Conservation (phyloP, 306 rosid genomes). For the Albizia julibrissin region DNA sequence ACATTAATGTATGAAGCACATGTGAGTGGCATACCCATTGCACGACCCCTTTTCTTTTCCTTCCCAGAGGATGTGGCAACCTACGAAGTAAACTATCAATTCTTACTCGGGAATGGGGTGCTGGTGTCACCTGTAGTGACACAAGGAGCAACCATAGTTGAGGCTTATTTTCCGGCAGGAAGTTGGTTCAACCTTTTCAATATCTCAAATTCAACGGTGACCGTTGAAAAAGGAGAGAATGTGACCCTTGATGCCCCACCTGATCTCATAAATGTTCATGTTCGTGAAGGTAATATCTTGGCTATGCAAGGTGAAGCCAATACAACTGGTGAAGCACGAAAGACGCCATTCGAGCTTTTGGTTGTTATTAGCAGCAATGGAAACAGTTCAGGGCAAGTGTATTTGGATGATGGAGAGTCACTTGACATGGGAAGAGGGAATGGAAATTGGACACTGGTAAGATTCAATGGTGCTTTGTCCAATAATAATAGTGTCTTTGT, state of each 20-base stretch:
- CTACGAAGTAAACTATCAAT: conserved; percentile 68
- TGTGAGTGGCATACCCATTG: conserved; percentile 75
- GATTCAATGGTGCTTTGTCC: conserved; percentile 39
- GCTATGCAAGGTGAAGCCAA: conserved; percentile 73
- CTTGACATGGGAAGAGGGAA: conserved; percentile 56
- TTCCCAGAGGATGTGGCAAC: conserved; percentile 79
- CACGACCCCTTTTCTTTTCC: conserved; percentile 89
- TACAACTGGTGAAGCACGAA: conserved; percentile 49
- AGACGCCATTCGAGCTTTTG: conserved; percentile 64
- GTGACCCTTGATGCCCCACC: conserved; percentile 66
- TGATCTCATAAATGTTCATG: conserved; percentile 77
- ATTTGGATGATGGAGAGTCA: conserved; percentile 78
- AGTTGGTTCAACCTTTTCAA: conserved; percentile 88
- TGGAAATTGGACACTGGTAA: conserved; percentile 65
- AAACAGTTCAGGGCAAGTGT: conserved; percentile 63
- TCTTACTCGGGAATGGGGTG: conserved; percentile 70
- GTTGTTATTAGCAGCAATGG: conserved; percentile 44
- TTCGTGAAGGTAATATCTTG: conserved; percentile 75
- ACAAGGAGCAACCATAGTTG: conserved; percentile 54
- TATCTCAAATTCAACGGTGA: conserved; percentile 57
- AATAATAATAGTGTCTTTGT: conserved; percentile 33
- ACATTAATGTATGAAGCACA: conserved; percentile 80
- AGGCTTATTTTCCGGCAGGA: conserved; percentile 84
- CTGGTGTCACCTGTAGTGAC: conserved; percentile 75
- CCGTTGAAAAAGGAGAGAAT: conserved; percentile 46